Evolutionary conservation across 2,329 filamentous ascomycete genomes (phyloP), one percentile per base, ranked within the genome.

Genomic region (Ascochyta rabiei): DNA sequence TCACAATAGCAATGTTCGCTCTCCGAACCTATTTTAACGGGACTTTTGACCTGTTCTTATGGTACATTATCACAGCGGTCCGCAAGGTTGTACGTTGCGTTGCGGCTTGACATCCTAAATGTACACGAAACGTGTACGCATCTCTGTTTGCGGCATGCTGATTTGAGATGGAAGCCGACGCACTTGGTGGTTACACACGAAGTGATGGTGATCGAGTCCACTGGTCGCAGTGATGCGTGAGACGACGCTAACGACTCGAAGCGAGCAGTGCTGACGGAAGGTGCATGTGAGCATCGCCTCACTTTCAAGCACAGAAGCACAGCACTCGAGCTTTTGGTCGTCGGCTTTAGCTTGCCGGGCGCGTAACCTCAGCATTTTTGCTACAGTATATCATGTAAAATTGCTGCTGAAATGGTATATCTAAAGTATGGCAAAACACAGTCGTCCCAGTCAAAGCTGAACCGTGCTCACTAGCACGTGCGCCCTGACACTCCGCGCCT

Each of bases 401-500:
- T 43, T 54, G 39, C 41, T 53, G 40, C 38, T 43, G 18, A 42
- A 53, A 26, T 59, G 59, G 57, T 63, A 63, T 61, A 64, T 61
- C 46, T 59, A 34, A 48, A 41, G 35, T 37, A 47, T 19, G 53
- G 49, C 30, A 48, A 47, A 55, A 33, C 23, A n/a, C 15, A 18
- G 4, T 16, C 16, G 6, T 19, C 13, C 23, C 6, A 30, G 28
- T 31, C 30, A 45, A 12, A n/a, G 19, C 18, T 15, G 15, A 40
- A 35, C 7, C 10, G 21, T 21, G 6, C 37, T 19, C 34, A 24
- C 13, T 23, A 42, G 33, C 41, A 49, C 49, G 53, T 56, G 45
- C 54, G 43, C 38, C 51, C 46, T 45, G 35, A 21, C 63, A 38
- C 59, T 48, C 56, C 67, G 65, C 63, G 64, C 64, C 63, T 47